These are phyloP conservation scores for Populus simonii DNA, from an alignment of 345 rosid genomes.

Conservation along the genomic window DNA sequence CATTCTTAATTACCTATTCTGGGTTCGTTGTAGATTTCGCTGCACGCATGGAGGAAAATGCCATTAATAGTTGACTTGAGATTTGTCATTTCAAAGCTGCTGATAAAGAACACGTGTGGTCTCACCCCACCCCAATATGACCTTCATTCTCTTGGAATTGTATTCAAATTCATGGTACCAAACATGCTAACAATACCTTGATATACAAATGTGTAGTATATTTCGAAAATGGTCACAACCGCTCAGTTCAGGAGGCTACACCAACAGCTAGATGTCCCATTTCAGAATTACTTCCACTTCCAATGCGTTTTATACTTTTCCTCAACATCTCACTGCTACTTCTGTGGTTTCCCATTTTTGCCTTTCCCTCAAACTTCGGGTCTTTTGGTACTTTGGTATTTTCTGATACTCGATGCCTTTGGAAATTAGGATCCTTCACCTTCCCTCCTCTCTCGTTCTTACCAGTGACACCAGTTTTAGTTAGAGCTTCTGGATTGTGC, in stretches of 20 bases:
- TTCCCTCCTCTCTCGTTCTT: conserved; percentile 33
- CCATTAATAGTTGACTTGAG: neutral
- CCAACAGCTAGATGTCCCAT: conserved; percentile 38
- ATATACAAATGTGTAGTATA: neutral
- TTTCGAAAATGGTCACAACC: neutral
- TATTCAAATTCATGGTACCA: conserved; percentile 1
- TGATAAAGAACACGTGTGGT: neutral
- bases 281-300: conserved; percentile 30
- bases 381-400: conserved; percentile 19
- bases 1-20: conserved; percentile 11
- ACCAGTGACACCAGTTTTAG: conserved; percentile 13
- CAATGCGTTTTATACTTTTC: conserved; percentile 35
- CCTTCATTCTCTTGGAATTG: neutral
- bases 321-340: conserved; percentile 32
- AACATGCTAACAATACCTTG: neutral
- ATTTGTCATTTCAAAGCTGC: conserved; percentile 1
- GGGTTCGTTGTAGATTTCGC: conserved; percentile 2
- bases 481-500: conserved; percentile 9
- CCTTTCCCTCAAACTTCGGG: conserved; percentile 23
- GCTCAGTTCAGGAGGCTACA: conserved; percentile 39
- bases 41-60: neutral
- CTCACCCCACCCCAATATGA: conserved; percentile 8
- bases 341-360: conserved; percentile 27
- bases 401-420: conserved; percentile 16
- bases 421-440: conserved; percentile 22